Conservation (phyloP, 208 protist genomes). For the Phytomonas sp. region DNA sequence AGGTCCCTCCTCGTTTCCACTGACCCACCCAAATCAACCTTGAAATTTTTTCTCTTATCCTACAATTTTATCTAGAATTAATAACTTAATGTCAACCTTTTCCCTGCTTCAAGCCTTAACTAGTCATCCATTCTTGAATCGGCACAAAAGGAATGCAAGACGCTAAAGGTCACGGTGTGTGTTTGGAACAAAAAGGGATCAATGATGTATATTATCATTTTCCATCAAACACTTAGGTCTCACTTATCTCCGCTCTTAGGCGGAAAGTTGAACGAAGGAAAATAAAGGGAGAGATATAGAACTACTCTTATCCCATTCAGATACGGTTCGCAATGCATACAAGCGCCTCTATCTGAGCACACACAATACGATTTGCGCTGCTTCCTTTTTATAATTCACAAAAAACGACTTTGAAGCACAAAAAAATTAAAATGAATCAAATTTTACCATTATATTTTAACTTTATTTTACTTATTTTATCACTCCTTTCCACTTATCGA, state of each 20-base stretch:
- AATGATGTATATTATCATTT: background rate
- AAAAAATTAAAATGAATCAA: slow-evolving; percentile 6
- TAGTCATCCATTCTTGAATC: background rate
- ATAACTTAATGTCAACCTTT: background rate
- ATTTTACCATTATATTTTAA: slow-evolving; percentile 6
- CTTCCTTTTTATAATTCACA: background rate
- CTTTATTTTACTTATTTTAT: slow-evolving; percentile 8
- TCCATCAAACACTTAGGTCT: background rate
- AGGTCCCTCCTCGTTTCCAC: background rate
- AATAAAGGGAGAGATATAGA: background rate
- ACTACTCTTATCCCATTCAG: background rate
- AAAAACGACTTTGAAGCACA: slow-evolving; percentile 2
- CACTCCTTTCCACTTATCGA: background rate
- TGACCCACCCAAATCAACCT: background rate
- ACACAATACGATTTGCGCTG: background rate
- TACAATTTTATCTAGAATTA: background rate
- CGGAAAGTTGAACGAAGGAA: background rate
- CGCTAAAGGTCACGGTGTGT: background rate
- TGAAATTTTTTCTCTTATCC: background rate
- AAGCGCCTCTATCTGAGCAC: background rate
- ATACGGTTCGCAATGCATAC: background rate
- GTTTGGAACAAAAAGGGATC: background rate
- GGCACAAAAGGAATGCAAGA: background rate
- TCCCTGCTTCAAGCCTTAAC: background rate
- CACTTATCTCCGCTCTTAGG: background rate